Conservation (phyloP, 306 rosid species). For the Argentina anserina region DNA sequence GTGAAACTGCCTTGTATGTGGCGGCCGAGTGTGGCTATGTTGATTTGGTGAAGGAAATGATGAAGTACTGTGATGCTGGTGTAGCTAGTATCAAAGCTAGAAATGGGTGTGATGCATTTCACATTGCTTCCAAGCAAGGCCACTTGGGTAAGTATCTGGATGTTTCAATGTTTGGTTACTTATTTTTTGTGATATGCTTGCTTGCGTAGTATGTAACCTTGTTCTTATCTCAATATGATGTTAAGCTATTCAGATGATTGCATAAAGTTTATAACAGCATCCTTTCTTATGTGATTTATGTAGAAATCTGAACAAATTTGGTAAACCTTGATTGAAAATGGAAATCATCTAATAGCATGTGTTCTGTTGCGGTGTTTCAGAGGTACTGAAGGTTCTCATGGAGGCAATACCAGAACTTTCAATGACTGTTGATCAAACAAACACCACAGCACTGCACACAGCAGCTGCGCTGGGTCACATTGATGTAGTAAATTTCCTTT, state of each 20-base stretch:
- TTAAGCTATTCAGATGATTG: not conserved
- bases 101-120: constrained; percentile 74
- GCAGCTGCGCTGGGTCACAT: constrained; percentile 75
- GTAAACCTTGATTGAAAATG: not conserved
- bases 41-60: constrained; percentile 54
- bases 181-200: not conserved
- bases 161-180: not conserved
- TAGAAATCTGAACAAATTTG: not conserved
- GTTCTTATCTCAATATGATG: constrained; percentile 7
- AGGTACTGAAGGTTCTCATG: constrained; percentile 56
- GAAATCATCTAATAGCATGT: not conserved
- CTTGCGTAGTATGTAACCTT: constrained; percentile 4
- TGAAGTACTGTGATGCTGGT: constrained; percentile 44
- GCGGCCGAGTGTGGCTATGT: constrained; percentile 57
- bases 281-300: not conserved
- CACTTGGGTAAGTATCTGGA: constrained; percentile 44
- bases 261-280: not conserved
- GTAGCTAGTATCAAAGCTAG: constrained; percentile 57
- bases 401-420: constrained; percentile 64
- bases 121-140: constrained; percentile 75
- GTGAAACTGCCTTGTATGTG: constrained; percentile 64
- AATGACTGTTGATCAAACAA: constrained; percentile 68
- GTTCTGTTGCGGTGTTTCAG: constrained; percentile 38
- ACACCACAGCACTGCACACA: constrained; percentile 76
- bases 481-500: constrained; percentile 51